phyloP scores from a whole-genome alignment of 176 grass and related monocot genomes.

The Typha latifolia region DNA sequence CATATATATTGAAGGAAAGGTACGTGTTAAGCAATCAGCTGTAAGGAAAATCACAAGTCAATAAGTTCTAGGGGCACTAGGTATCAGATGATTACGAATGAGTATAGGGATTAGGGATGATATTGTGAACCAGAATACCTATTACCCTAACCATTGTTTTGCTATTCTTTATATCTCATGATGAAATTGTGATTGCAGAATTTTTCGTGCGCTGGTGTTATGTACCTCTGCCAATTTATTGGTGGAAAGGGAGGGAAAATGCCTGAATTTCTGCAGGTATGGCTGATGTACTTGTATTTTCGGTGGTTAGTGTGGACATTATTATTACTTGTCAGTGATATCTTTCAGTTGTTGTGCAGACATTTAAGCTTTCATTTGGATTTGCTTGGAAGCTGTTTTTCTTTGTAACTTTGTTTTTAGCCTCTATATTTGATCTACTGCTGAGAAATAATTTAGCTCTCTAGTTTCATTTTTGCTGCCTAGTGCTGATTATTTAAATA shows the following conservation, averaged over 20 bases:
- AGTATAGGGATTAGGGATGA: no score
- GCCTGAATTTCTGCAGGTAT: conserved; percentile 45
- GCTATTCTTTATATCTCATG: conserved; percentile 1
- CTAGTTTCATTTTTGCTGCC: not conserved
- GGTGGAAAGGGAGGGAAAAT: conserved; percentile 84
- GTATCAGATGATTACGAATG: no score
- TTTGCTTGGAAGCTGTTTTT: no score
- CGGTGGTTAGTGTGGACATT: no score
- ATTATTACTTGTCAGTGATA: no score
- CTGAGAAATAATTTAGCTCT: not conserved
- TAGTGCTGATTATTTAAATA: not conserved
- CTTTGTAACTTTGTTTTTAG: not conserved
- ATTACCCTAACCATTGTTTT: not conserved
- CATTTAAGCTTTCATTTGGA: no score
- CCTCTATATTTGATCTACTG: not conserved
- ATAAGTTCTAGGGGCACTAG: no score
- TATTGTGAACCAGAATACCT: no score
- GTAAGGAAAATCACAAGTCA: no score
- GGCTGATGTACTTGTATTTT: not conserved
- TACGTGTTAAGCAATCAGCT: no score
- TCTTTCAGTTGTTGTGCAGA: no score
- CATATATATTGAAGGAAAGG: no score
- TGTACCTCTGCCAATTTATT: conserved; percentile 96
- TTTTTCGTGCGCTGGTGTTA: conserved; percentile 80
- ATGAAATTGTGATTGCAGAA: conserved; percentile 46